Evolutionary conservation across 2,329 filamentous ascomycete species (phyloP).

Genomic region (Fusarium euwallaceae): DNA sequence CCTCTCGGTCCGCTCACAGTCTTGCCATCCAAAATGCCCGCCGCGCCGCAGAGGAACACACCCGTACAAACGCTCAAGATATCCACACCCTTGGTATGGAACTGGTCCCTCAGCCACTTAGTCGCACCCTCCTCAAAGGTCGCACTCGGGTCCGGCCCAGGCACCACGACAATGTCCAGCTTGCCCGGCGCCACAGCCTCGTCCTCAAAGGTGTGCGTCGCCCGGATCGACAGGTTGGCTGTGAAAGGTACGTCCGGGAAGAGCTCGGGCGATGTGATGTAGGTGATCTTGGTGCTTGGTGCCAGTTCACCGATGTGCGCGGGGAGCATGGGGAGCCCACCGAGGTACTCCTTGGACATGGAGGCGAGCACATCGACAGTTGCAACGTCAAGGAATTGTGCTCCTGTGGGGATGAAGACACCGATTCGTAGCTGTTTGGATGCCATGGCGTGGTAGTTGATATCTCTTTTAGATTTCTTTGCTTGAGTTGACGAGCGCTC

Average conservation of each 20-base stretch:
- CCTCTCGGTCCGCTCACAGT: constrained; percentile 62
- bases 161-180: constrained; percentile 65
- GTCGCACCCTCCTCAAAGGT: constrained; percentile 51
- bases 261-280: constrained; percentile 58
- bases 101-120: constrained; percentile 61
- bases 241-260: constrained; percentile 58
- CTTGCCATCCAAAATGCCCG: constrained; percentile 62
- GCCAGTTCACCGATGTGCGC: constrained; percentile 55
- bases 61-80: constrained; percentile 67
- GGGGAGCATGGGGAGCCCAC: constrained; percentile 50
- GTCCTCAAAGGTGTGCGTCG: constrained; percentile 60
- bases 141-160: constrained; percentile 60
- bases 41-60: constrained; percentile 61
- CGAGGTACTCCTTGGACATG: constrained; percentile 61
- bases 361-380: constrained; percentile 63
- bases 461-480: not conserved
- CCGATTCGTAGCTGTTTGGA: constrained; percentile 57
- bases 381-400: constrained; percentile 65
- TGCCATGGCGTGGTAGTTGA: constrained; percentile 25
- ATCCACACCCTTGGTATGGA: constrained; percentile 55
- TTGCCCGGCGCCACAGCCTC: constrained; percentile 62
- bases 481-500: not conserved
- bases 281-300: constrained; percentile 59
- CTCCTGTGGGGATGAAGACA: constrained; percentile 62
- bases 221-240: constrained; percentile 52